Percentiles rank a stretch among this genome's conserved stretches.
Conservation (phyloP, 352 stramenopile genomes). For the Phytophthora capsici region DNA sequence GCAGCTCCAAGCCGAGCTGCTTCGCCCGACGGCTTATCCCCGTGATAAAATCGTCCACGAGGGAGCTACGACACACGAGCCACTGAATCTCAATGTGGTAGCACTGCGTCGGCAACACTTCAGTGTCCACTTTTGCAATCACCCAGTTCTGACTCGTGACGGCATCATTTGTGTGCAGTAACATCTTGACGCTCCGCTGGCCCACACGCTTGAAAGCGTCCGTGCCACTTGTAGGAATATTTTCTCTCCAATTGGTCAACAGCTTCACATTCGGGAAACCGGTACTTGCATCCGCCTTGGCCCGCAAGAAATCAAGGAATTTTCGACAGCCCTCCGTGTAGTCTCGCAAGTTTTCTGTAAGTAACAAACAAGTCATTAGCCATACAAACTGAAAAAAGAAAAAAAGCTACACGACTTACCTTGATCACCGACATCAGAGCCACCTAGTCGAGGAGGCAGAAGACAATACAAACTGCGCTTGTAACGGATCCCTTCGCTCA, state of each 20-base stretch:
- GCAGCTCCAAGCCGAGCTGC: conserved; percentile 75
- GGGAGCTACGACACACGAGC: conserved; percentile 82
- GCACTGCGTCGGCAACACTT: conserved; percentile 69
- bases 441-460: conserved; percentile 55
- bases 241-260: conserved; percentile 53
- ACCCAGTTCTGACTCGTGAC: conserved; percentile 86
- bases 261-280: conserved; percentile 65
- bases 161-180: conserved; percentile 68
- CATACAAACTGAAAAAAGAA: not conserved
- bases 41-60: conserved; percentile 85
- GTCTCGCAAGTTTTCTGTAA: conserved; percentile 54
- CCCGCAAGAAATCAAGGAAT: conserved; percentile 73
- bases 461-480: conserved; percentile 82
- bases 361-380: conserved; percentile 20
- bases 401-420: conserved; percentile 19
- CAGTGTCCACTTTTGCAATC: conserved; percentile 77
- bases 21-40: conserved; percentile 74
- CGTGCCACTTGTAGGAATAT: conserved; percentile 50
- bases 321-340: conserved; percentile 74
- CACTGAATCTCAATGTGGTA: conserved; percentile 89
- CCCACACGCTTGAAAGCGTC: conserved; percentile 73
- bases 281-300: conserved; percentile 61
- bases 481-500: conserved; percentile 85
- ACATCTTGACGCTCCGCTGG: conserved; percentile 76
- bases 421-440: conserved; percentile 38